Conservation (phyloP, 2,329 filamentous ascomycete genomes). For the Chaetomium strumarium region DNA sequence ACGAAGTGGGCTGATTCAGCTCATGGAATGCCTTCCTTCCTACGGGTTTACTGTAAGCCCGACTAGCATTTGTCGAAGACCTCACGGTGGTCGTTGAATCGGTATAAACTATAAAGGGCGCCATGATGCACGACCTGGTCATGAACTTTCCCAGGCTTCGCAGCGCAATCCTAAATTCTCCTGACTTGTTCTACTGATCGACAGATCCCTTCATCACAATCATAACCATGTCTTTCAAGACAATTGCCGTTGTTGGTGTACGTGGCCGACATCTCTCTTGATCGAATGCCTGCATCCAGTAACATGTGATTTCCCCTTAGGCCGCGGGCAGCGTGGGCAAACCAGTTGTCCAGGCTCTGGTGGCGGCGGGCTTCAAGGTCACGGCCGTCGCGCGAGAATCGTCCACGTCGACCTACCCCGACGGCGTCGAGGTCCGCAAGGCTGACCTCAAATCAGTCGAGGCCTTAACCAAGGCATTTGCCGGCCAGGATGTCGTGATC, state of each 20-base stretch:
- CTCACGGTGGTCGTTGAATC: too few relatives aligned
- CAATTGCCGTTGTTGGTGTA: slow-evolving; percentile 20
- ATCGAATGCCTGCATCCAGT: background rate
- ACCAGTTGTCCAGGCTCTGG: slow-evolving; percentile 26
- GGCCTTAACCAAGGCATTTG: slow-evolving; percentile 41
- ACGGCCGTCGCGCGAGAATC: slow-evolving; percentile 44
- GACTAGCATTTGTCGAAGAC: too few relatives aligned
- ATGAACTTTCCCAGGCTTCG: too few relatives aligned
- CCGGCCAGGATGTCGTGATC: slow-evolving; percentile 50
- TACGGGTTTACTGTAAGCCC: too few relatives aligned
- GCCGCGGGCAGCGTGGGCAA: slow-evolving; percentile 31
- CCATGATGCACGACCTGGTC: too few relatives aligned
- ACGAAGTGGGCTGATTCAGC: too few relatives aligned
- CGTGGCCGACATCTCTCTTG: background rate
- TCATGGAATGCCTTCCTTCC: too few relatives aligned
- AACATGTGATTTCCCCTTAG: slow-evolving; percentile 13
- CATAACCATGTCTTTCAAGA: slow-evolving; percentile 13
- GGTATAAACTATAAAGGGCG: too few relatives aligned
- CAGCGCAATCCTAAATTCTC: too few relatives aligned
- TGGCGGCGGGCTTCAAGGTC: slow-evolving; percentile 38
- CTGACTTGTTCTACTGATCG: too few relatives aligned
- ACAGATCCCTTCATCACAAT: background rate
- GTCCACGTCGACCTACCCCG: slow-evolving; percentile 34
- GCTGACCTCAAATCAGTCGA: slow-evolving; percentile 42
- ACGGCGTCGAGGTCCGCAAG: slow-evolving; percentile 34